Base-by-base conservation (phyloP, 164 flowering plant genomes). In the Buxus sempervirens region DNA sequence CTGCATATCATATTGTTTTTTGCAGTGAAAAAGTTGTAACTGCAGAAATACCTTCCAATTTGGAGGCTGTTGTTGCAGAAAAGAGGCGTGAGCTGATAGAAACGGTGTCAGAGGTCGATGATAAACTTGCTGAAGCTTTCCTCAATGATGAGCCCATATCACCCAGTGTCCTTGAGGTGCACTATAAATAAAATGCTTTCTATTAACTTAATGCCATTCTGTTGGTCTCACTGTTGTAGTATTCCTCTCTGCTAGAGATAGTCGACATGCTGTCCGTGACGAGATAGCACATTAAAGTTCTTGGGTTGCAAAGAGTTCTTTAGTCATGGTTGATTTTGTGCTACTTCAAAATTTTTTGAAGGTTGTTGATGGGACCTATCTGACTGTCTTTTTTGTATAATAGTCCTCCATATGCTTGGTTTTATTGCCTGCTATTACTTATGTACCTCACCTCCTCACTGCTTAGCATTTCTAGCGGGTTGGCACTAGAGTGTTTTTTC, bases 81-180 rank as follows among this genome's bases (percentile, higher is more conserved):
- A 96, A 96, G 76, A 78, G 99, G 54, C 89, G 82, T 56, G 99
- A 96, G 75, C 84, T 96, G 24, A 86, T 96, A 70, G 99, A 96
- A 82, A 70, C 67, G 54, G 97, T 96, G 25, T 88, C 99, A 56
- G 99, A 96, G 76, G 99, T 96, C 74, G 99, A 96, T 80, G 99
- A 96, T 72, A 71, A 81, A 73, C 94, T 93, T 68, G 99, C 98
- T 56, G 99, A 96, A 77, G 70, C 79, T 57, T 96, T 93, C 77
- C 89, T 96, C 12, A 78, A 64, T 71, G 99, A 96, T 78, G 99
- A 96, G 67, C 95, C 97, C 58, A 86, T 96, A 78, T 84, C 96
- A 65, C 59, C 97, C 21, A 61, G 71, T 74, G 96, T 87, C 25
- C 96, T 96, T 60, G 95, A 90, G 94, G 99, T 95, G 58, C 60